phyloP scores from a whole-genome alignment of 441 rosid species.

The Daphne laureola region DNA sequence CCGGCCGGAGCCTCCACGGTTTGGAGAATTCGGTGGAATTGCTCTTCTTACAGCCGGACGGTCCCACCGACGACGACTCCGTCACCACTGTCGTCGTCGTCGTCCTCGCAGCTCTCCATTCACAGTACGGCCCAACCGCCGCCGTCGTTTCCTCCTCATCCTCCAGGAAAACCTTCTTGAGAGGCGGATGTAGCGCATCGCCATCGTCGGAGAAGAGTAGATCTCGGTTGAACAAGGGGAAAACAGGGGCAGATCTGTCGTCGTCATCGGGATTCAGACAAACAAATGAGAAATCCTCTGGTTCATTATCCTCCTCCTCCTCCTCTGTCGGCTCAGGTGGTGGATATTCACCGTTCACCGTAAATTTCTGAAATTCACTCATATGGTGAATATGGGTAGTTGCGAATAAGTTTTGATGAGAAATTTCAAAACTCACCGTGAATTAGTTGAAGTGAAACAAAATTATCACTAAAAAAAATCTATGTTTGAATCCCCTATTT shows the following conservation, averaged over 20 bases:
- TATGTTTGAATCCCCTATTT: too few relatives aligned
- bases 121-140: conserved; percentile 33
- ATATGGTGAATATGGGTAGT: too few relatives aligned
- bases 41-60: conserved; percentile 64
- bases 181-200: conserved; percentile 29
- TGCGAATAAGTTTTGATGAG: too few relatives aligned
- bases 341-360: too few relatives aligned
- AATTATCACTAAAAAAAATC: too few relatives aligned
- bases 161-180: conserved; percentile 47
- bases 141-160: conserved; percentile 18
- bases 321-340: too few relatives aligned
- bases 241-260: conserved; percentile 49
- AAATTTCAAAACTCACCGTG: too few relatives aligned
- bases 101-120: conserved; percentile 51
- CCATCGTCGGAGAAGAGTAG: conserved; percentile 25
- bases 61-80: conserved; percentile 33
- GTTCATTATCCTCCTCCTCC: conserved; percentile 25
- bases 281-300: conserved; percentile 66
- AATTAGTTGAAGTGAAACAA: too few relatives aligned
- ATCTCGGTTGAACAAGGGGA: conserved; percentile 56
- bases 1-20: conserved; percentile 64
- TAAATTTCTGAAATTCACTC: too few relatives aligned
- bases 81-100: conserved; percentile 17
- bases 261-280: conserved; percentile 33
- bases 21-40: conserved; percentile 85